Percentiles rank a stretch among this genome's conserved stretches.
These are phyloP conservation scores for Volvox carteri DNA, from an alignment of 163 green algal species.

Conservation along the genomic window DNA sequence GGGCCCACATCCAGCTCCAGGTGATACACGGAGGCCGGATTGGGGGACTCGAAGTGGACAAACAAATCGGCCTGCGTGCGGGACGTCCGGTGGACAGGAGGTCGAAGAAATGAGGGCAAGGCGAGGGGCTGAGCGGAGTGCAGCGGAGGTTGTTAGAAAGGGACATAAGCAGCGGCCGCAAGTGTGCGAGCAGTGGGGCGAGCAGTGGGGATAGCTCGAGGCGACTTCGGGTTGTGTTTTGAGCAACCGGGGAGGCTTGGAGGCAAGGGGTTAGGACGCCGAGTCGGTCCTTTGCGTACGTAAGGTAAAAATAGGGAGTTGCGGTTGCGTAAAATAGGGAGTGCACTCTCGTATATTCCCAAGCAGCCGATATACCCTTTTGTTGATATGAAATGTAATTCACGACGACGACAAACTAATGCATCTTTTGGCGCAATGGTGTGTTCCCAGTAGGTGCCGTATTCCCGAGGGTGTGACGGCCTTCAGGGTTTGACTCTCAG, in stretches of 20 bases:
- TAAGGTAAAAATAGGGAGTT: too few species aligned
- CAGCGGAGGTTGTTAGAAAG: neutral
- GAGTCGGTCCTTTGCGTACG: too few species aligned
- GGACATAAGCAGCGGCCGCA: neutral
- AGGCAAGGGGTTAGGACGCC: too few species aligned
- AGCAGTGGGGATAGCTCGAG: too few species aligned
- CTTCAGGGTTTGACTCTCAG: neutral
- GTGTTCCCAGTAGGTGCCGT: neutral
- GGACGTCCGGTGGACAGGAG: neutral
- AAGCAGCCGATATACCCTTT: too few species aligned
- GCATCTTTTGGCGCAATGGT: neutral
- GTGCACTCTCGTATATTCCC: too few species aligned
- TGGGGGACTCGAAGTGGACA: slow-evolving; percentile 43
- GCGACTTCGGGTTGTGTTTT: too few species aligned
- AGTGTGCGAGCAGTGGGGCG: neutral
- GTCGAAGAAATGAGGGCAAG: neutral
- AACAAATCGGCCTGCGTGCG: slow-evolving; percentile 21
- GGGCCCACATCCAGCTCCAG: neutral
- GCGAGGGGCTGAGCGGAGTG: neutral
- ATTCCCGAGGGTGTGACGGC: neutral
- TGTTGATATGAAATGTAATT: too few species aligned
- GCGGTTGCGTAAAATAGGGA: too few species aligned
- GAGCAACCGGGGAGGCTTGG: too few species aligned
- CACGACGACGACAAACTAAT: too few species aligned
- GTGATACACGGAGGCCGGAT: slow-evolving; percentile 21